phyloP scores from a whole-genome alignment of 164 flowering plant genomes.

The Litsea cubeba region DNA sequence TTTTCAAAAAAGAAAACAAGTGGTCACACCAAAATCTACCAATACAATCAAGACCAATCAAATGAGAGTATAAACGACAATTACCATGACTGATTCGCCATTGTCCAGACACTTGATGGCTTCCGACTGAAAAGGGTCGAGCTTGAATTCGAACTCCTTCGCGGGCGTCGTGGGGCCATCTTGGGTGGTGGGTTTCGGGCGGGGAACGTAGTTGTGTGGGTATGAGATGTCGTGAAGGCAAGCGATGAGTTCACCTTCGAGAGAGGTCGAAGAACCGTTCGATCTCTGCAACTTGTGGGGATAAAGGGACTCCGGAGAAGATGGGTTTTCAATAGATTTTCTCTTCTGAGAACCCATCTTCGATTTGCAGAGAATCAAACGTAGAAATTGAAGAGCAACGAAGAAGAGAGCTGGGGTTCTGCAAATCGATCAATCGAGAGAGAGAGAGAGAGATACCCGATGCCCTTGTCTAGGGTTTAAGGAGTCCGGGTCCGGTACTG shows the following conservation, averaged over 20 bases:
- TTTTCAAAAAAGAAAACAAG: no score
- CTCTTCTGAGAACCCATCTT: slow-evolving; percentile 62
- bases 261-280: slow-evolving; percentile 10
- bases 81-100: slow-evolving; percentile 93
- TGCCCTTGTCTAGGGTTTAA: not conserved
- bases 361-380: not conserved
- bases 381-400: not conserved
- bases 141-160: slow-evolving; percentile 68
- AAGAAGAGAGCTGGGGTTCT: not conserved
- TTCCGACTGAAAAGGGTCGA: slow-evolving; percentile 92
- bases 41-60: not conserved
- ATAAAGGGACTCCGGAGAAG: slow-evolving; percentile 17
- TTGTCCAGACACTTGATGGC: slow-evolving; percentile 77
- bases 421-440: not conserved
- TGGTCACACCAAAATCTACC: no score
- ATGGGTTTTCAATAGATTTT: slow-evolving; percentile 35
- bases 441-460: not conserved
- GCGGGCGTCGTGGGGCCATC: slow-evolving; percentile 44
- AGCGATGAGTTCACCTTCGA: slow-evolving; percentile 39
- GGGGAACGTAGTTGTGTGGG: slow-evolving; percentile 52
- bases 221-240: slow-evolving; percentile 87
- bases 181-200: slow-evolving; percentile 1
- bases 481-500: no score
- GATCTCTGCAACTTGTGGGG: slow-evolving; percentile 41
- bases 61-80: not conserved